phyloP scores from a whole-genome alignment of 371 early-diverging fungal genomes.

The Syncephalastrum racemosum region DNA sequence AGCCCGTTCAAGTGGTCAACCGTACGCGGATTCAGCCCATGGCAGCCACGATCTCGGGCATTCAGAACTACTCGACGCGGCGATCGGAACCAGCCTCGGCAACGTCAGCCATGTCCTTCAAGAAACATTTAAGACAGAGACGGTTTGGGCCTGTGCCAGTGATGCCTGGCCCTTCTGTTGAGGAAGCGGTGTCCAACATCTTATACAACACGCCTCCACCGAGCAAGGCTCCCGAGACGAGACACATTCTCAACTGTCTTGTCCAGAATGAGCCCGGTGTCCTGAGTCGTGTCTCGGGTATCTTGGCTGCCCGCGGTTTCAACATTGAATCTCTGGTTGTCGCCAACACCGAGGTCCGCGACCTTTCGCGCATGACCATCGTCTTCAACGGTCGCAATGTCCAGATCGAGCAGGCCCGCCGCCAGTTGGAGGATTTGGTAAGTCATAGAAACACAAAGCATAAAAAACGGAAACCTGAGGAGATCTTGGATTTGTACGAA shows the following conservation, averaged over 20 bases:
- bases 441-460: conserved; percentile 8
- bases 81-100: conserved; percentile 30
- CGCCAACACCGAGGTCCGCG: conserved; percentile 91
- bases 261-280: conserved; percentile 97
- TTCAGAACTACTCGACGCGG: background rate
- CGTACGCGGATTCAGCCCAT: too few relatives aligned
- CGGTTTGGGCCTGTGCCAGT: conserved; percentile 51
- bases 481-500: background rate
- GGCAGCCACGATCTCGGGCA: too few relatives aligned
- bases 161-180: conserved; percentile 55
- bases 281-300: conserved; percentile 86
- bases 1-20: too few relatives aligned
- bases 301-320: conserved; percentile 94
- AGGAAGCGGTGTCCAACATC: conserved; percentile 90
- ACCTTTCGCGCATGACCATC: conserved; percentile 93
- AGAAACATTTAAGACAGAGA: conserved; percentile 54
- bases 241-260: conserved; percentile 91
- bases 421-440: conserved; percentile 92
- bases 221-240: conserved; percentile 50
- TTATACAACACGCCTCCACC: conserved; percentile 84
- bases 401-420: conserved; percentile 88
- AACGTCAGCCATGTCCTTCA: conserved; percentile 60
- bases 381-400: conserved; percentile 86
- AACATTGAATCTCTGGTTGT: conserved; percentile 97
- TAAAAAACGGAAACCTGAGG: conserved; percentile 1